phyloP scores from a whole-genome alignment of 164 flowering plant species.

The Pachysandra terminalis region DNA sequence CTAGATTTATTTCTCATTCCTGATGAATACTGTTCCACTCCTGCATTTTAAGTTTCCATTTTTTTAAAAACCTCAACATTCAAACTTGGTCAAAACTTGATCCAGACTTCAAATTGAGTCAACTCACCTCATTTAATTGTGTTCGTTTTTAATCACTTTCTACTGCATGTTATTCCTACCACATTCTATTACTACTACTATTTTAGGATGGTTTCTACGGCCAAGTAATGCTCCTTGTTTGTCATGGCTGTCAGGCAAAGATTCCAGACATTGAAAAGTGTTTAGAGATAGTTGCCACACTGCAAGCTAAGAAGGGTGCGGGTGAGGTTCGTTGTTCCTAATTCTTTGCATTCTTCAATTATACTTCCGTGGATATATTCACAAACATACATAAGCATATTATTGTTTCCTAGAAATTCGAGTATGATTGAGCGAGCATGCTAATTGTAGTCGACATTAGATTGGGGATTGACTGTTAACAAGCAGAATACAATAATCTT shows the following conservation, averaged over 20 bases:
- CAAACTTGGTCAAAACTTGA: too few species aligned
- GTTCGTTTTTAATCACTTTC: neutral
- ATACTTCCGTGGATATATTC: neutral
- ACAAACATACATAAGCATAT: too few species aligned
- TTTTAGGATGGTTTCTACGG: neutral
- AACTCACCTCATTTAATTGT: neutral
- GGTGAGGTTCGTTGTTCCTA: conserved; percentile 78
- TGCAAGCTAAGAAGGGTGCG: conserved; percentile 83
- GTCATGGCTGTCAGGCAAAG: conserved; percentile 62
- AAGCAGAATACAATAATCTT: neutral
- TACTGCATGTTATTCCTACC: neutral
- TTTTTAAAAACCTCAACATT: too few species aligned
- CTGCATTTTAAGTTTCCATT: neutral
- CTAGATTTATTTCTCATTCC: neutral
- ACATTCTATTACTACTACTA: neutral
- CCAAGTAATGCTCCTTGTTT: conserved; percentile 2
- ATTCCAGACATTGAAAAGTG: conserved; percentile 97
- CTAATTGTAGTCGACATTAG: neutral
- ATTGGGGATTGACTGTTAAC: neutral
- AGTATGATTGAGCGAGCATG: too few species aligned
- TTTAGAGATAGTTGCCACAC: conserved; percentile 73
- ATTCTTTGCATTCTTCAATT: conserved; percentile 1
- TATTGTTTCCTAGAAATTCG: neutral
- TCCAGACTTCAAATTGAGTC: too few species aligned
- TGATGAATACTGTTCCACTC: neutral